Conservation (phyloP, 2,329 filamentous ascomycete genomes). For the Akanthomyces uredinophilus region DNA sequence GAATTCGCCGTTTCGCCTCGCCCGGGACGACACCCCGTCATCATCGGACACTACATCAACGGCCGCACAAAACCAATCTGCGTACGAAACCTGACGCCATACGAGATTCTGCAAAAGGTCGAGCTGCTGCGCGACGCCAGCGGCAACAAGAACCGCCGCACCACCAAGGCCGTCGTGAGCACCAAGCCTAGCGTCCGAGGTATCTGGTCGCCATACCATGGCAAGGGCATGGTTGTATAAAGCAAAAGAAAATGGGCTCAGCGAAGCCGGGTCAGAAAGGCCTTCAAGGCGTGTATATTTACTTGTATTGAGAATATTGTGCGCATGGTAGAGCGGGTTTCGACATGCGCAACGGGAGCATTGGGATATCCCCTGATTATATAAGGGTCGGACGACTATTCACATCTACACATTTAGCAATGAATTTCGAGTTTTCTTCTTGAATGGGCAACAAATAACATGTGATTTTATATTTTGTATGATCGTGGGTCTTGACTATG, state of each 20-base stretch:
- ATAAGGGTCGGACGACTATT: conserved; percentile 10
- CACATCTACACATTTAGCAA: conserved; percentile 12
- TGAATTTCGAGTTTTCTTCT: conserved; percentile 1
- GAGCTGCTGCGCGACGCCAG: conserved; percentile 67
- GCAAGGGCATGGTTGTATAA: conserved; percentile 49
- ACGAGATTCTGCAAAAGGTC: conserved; percentile 76
- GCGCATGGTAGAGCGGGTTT: conserved; percentile 11
- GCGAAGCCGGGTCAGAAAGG: conserved; percentile 1
- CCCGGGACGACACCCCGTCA: conserved; percentile 82
- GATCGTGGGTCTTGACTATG: not conserved
- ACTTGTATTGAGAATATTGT: conserved; percentile 8
- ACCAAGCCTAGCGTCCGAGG: conserved; percentile 63
- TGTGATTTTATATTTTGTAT: conserved; percentile 5
- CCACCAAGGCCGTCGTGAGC: conserved; percentile 60
- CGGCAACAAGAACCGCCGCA: conserved; percentile 65
- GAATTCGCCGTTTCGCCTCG: conserved; percentile 89
- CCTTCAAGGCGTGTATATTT: conserved; percentile 12
- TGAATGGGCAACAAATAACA: not conserved
- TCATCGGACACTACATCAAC: conserved; percentile 90
- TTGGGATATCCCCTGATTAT: conserved; percentile 10
- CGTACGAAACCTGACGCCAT: conserved; percentile 76
- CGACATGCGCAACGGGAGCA: conserved; percentile 11
- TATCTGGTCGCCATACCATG: conserved; percentile 67
- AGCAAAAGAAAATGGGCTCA: conserved; percentile 17
- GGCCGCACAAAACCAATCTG: conserved; percentile 80